These are phyloP conservation scores for Artemisia tridentata DNA, from an alignment of 129 eudicot species.

Conservation along the genomic window DNA sequence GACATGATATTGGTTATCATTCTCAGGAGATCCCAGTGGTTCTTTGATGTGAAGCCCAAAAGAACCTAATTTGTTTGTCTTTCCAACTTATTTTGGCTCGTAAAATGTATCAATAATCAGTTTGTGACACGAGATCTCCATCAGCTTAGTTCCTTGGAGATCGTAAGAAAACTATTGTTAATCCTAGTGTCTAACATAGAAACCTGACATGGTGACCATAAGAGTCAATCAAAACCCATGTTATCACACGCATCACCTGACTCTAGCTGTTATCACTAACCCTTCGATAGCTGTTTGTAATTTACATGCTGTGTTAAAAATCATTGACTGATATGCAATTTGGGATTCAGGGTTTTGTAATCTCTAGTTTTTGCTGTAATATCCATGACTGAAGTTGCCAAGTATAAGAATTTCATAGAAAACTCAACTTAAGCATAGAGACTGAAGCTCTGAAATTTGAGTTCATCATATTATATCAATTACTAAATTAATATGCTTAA, in stretches of 20 bases:
- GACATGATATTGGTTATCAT: constrained; percentile 13
- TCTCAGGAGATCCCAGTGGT: not conserved
- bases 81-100: constrained; percentile 2
- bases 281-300: constrained; percentile 6
- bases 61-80: not conserved
- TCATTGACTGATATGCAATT: not conserved
- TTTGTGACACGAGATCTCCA: not conserved
- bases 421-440: not conserved
- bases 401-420: not conserved
- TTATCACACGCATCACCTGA: constrained; percentile 1
- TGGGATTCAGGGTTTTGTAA: not conserved
- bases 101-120: not conserved
- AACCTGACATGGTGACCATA: not conserved
- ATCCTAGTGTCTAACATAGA: too few relatives aligned
- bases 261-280: not conserved
- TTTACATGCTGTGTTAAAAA: not conserved
- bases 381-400: too few relatives aligned
- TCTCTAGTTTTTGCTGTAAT: not conserved
- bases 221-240: not conserved
- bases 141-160: constrained; percentile 15
- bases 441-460: not conserved
- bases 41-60: constrained; percentile 10
- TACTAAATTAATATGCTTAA: not conserved
- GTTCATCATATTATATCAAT: not conserved
- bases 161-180: not conserved